A percentile compares a stretch with the other conserved stretches of the same genome.
phyloP scores from a whole-genome alignment of 2,329 filamentous ascomycete genomes.

The Bipolaris bicolor region DNA sequence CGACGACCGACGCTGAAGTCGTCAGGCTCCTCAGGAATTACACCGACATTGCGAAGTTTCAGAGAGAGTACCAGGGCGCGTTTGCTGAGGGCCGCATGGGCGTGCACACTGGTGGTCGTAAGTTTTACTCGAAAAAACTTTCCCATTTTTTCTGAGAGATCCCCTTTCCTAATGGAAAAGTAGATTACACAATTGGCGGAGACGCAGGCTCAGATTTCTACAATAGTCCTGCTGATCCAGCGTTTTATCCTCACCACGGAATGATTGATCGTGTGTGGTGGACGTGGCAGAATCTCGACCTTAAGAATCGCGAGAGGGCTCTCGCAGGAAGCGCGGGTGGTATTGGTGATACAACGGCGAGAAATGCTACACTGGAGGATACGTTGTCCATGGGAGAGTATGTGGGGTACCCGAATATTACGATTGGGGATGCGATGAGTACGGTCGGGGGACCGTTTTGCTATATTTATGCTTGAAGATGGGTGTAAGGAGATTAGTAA shows the following conservation, averaged over 20 bases:
- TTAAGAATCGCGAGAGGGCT: constrained; percentile 38
- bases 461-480: constrained; percentile 33
- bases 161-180: too few relatives aligned
- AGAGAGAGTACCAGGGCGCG: constrained; percentile 48
- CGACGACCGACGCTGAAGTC: constrained; percentile 33
- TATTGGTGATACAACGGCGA: constrained; percentile 50
- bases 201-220: constrained; percentile 46
- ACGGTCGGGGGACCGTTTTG: constrained; percentile 54
- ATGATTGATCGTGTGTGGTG: constrained; percentile 57
- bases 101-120: constrained; percentile 53
- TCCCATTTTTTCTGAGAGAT: too few relatives aligned
- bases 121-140: too few relatives aligned
- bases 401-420: constrained; percentile 35
- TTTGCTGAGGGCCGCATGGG: constrained; percentile 44
- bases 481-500: too few relatives aligned
- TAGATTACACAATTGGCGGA: constrained; percentile 46
- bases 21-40: constrained; percentile 29
- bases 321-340: constrained; percentile 14
- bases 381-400: constrained; percentile 47
- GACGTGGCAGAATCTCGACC: constrained; percentile 58
- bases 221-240: constrained; percentile 54
- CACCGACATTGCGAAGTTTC: constrained; percentile 42
- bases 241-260: constrained; percentile 58
- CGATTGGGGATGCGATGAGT: constrained; percentile 50
- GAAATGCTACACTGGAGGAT: constrained; percentile 54